Conservation (phyloP, 2,329 filamentous ascomycete genomes). For the Aspergillus eucalypticola region DNA sequence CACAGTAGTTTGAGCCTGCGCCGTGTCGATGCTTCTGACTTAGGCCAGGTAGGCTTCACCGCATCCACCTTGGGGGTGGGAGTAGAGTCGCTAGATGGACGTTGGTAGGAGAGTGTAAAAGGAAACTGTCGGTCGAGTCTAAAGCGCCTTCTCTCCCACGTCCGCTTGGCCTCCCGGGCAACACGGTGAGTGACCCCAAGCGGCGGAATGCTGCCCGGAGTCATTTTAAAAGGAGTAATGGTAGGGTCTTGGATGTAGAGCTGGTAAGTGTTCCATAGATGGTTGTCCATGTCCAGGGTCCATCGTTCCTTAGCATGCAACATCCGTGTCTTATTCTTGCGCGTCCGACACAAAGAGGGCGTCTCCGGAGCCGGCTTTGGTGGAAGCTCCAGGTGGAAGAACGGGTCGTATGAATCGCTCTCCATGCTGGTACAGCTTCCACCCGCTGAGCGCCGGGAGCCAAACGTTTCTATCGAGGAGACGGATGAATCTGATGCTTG, state of each 20-base stretch:
- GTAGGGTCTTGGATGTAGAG: slow-evolving; percentile 66
- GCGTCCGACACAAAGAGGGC: slow-evolving; percentile 36
- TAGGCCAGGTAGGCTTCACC: slow-evolving; percentile 53
- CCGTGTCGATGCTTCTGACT: slow-evolving; percentile 59
- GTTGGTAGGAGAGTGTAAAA: slow-evolving; percentile 32
- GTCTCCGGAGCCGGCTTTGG: slow-evolving; percentile 42
- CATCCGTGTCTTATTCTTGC: slow-evolving; percentile 26
- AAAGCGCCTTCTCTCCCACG: slow-evolving; percentile 54
- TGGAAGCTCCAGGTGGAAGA: slow-evolving; percentile 47
- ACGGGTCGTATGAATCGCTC: slow-evolving; percentile 59
- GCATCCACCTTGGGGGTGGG: slow-evolving; percentile 41
- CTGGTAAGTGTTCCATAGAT: slow-evolving; percentile 67
- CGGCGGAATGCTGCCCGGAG: slow-evolving; percentile 63
- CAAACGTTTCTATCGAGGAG: slow-evolving; percentile 59
- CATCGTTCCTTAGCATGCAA: slow-evolving; percentile 42
- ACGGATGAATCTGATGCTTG: slow-evolving; percentile 63
- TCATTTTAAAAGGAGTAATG: slow-evolving; percentile 67
- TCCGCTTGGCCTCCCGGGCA: slow-evolving; percentile 61
- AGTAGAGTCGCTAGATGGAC: slow-evolving; percentile 51
- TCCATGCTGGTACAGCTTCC: slow-evolving; percentile 64
- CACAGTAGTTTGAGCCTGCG: slow-evolving; percentile 60
- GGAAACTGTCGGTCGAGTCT: slow-evolving; percentile 27
- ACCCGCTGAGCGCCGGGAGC: slow-evolving; percentile 58
- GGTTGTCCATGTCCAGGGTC: slow-evolving; percentile 65
- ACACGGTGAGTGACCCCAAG: slow-evolving; percentile 66